A percentile compares a stretch with the other conserved stretches of the same genome.
phyloP scores from a whole-genome alignment of 768 basidiomycete genomes.

The Exidia glandulosa region DNA sequence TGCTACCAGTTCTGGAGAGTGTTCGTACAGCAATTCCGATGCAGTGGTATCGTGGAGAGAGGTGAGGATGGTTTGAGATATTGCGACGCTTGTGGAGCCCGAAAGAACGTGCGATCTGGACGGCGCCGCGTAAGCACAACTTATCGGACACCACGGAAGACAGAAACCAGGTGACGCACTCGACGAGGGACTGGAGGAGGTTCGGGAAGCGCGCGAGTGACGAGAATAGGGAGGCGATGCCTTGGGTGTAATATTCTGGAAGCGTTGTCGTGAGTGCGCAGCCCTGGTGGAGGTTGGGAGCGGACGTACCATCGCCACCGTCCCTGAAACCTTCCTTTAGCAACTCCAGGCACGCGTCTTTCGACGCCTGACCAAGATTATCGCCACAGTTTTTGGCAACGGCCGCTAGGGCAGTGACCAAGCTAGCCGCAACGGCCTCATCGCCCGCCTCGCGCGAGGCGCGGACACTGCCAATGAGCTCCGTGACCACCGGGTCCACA shows the following conservation, averaged over 20 bases:
- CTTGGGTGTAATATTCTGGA: slow-evolving; percentile 58
- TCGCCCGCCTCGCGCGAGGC: slow-evolving; percentile 28
- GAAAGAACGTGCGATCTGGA: slow-evolving; percentile 59
- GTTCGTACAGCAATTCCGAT: slow-evolving; percentile 55
- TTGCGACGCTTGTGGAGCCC: slow-evolving; percentile 32
- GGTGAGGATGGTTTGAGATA: slow-evolving; percentile 39
- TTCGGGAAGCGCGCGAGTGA: slow-evolving; percentile 54
- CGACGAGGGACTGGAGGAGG: slow-evolving; percentile 51
- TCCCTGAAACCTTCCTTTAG: slow-evolving; percentile 71
- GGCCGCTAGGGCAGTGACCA: slow-evolving; percentile 63
- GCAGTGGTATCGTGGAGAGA: slow-evolving; percentile 23
- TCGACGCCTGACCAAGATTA: slow-evolving; percentile 68
- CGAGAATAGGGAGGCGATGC: slow-evolving; percentile 50
- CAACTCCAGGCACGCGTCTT: slow-evolving; percentile 63
- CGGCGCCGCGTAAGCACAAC: slow-evolving; percentile 28
- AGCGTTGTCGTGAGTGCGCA: neutral
- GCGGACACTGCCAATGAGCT: slow-evolving; percentile 38
- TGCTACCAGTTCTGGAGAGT: slow-evolving; percentile 40
- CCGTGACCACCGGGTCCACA: slow-evolving; percentile 90
- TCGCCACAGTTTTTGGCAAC: slow-evolving; percentile 60
- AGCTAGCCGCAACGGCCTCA: slow-evolving; percentile 58
- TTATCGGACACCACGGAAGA: slow-evolving; percentile 1
- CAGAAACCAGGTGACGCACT: slow-evolving; percentile 33
- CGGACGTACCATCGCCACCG: slow-evolving; percentile 45
- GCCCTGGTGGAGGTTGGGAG: slow-evolving; percentile 4